phyloP scores from a whole-genome alignment of 441 rosid species.

The Adansonia gregorii region DNA sequence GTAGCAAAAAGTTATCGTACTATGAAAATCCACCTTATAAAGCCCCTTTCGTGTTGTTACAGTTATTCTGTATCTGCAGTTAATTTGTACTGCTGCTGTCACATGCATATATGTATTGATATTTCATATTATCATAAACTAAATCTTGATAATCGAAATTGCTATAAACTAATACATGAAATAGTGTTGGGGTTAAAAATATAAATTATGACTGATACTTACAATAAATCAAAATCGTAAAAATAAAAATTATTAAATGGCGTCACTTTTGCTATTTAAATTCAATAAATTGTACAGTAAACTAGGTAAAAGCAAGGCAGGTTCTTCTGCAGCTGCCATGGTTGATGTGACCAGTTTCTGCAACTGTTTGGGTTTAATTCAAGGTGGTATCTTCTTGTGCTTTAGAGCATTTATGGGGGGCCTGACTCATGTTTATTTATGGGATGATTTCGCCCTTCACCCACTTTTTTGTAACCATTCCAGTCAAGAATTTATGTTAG shows the following conservation, averaged over 20 bases:
- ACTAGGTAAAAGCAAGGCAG: neutral
- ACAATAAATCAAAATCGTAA: too few relatives aligned
- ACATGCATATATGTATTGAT: too few relatives aligned
- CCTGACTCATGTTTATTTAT: neutral
- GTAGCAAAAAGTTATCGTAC: conserved; percentile 11
- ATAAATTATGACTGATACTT: too few relatives aligned
- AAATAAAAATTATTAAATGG: too few relatives aligned
- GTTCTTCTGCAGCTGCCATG: conserved; percentile 9
- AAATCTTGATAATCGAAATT: too few relatives aligned
- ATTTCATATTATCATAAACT: too few relatives aligned
- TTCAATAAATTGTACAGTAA: too few relatives aligned
- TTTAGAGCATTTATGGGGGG: conserved; percentile 31
- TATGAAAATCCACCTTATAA: neutral
- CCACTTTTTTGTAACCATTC: too few relatives aligned
- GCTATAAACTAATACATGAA: too few relatives aligned
- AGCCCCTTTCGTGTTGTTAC: conserved; percentile 14
- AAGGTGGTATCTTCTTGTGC: conserved; percentile 37
- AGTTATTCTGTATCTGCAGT: conserved; percentile 43
- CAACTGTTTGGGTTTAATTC: conserved; percentile 28
- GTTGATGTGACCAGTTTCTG: conserved; percentile 39
- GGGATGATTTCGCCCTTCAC: neutral
- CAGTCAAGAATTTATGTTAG: too few relatives aligned
- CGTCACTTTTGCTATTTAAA: too few relatives aligned
- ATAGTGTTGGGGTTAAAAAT: too few relatives aligned
- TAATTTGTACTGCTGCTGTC: conserved; percentile 29